Base-by-base conservation (phyloP, 2,329 filamentous ascomycete genomes). In the Colletotrichum trifolii region DNA sequence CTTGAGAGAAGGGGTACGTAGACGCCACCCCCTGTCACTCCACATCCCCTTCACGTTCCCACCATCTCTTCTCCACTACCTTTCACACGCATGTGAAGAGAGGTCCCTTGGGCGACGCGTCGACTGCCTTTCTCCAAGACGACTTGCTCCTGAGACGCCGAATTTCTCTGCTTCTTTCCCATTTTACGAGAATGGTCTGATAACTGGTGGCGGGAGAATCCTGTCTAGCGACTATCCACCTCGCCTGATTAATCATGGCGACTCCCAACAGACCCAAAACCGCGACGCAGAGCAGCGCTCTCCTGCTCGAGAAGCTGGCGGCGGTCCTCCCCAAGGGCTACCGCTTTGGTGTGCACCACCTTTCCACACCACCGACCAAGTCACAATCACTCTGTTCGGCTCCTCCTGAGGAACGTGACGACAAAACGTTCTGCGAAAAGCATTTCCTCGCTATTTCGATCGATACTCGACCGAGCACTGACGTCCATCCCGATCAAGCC, bases 351-450 rank as follows among this genome's bases (percentile, higher is more conserved):
- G 84, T 95, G 72, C 90, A 96, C 76, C 95, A 99, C 80, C 81
- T 97, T 70, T 97, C 93, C 33, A 97, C 94, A 6, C 91, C 92
- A 12, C 92, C 95, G 6, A 90, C 88, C 39, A 85, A 85, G 74
- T 91, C 89, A 67, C 85, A 89, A 8, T 86, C 95, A 13, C 87
- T 99, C 47, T 97, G 91, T 79, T 90, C 92, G 40, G 86, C 94
- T 39, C 89, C 92, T 4, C 92, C 92, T 5, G 88, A 89, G 63
- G 82, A 87, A 68, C 85, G 86, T 47, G 86, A 91, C 8, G 91
- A 96, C 73, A 85, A 87, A 69, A 99, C 96, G 0, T 95, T 90
- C 71, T 91, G 92, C 79, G 93, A 97, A 76, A 94, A 87, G 50
- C 96, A 99, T 75, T 97, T 89, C 68, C 79, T 89, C 7, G 79